These are phyloP conservation scores for Spinacia oleracea DNA, from an alignment of 179 eudicot species.

Conservation along the genomic window DNA sequence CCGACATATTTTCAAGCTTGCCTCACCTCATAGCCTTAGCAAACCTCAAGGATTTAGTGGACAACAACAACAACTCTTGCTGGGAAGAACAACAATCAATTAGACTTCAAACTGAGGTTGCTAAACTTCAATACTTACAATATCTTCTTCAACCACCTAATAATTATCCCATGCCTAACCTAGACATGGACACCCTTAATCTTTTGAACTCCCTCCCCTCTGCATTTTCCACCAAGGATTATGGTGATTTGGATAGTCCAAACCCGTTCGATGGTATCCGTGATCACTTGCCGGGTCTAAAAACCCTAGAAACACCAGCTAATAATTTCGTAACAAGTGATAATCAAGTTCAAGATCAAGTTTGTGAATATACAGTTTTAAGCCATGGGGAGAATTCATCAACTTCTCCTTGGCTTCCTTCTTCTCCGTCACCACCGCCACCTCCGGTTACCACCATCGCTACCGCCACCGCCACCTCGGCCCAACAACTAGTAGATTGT, in stretches of 20 bases:
- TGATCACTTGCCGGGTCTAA: conserved; percentile 55
- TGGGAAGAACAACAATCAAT: conserved; percentile 81
- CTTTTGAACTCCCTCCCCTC: conserved; percentile 38
- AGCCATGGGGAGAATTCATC: conserved; percentile 39
- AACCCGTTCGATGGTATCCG: conserved; percentile 28
- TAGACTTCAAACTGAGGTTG: conserved; percentile 69
- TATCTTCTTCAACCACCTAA: conserved; percentile 52
- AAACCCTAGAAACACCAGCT: conserved; percentile 26
- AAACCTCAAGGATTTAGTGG: conserved; percentile 64
- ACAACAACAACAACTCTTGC: conserved; percentile 48
- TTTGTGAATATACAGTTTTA: conserved; percentile 28
- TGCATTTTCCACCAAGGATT: conserved; percentile 31
- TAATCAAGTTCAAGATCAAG: conserved; percentile 3
- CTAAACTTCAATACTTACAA: conserved; percentile 65
- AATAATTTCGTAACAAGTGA: no score
- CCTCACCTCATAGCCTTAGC: conserved; percentile 87
- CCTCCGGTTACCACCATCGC: conserved; percentile 33
- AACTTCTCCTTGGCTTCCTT: conserved; percentile 46
- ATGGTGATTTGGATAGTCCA: conserved; percentile 9
- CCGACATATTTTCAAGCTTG: conserved; percentile 78
- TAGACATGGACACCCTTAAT: conserved; percentile 52
- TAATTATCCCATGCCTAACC: conserved; percentile 26
- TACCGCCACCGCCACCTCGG: conserved; percentile 26
- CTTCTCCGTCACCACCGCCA: conserved; percentile 36
- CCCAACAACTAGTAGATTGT: conserved; percentile 31